Percentiles rank a stretch among this genome's conserved stretches.
Conservation (phyloP, 352 stramenopile genomes). For the Pythium apleroticum region DNA sequence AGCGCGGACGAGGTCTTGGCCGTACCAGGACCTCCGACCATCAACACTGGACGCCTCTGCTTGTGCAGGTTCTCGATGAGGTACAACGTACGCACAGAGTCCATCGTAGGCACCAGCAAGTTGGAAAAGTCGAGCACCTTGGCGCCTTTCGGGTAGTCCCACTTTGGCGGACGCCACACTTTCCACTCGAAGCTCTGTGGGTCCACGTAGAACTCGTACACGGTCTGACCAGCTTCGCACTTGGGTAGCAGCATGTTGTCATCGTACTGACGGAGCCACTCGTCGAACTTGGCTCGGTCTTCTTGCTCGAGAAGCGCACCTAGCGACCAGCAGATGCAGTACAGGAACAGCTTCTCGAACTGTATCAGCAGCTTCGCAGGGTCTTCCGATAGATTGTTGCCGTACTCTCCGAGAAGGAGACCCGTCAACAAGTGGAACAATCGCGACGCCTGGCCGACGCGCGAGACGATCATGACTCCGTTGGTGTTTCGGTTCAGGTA, state of each 20-base stretch:
- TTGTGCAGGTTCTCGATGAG: constrained; percentile 92
- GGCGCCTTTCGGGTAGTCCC: constrained; percentile 93
- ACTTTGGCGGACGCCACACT: constrained; percentile 93
- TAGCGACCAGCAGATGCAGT: constrained; percentile 96
- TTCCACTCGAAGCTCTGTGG: constrained; percentile 93
- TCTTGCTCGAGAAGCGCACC: constrained; percentile 96
- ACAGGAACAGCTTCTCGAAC: constrained; percentile 96
- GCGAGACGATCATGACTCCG: constrained; percentile 94
- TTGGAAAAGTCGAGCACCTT: constrained; percentile 97
- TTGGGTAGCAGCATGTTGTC: constrained; percentile 91
- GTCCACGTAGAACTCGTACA: constrained; percentile 95
- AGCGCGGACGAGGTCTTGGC: constrained; percentile 97
- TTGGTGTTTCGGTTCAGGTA: constrained; percentile 94
- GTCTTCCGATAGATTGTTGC: constrained; percentile 64
- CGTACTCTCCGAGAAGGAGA: constrained; percentile 86
- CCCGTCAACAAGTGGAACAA: constrained; percentile 90
- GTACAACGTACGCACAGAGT: constrained; percentile 96
- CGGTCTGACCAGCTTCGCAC: constrained; percentile 83
- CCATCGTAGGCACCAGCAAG: constrained; percentile 98
- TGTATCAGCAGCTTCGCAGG: constrained; percentile 68
- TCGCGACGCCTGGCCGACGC: constrained; percentile 81
- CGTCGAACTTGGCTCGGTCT: constrained; percentile 95
- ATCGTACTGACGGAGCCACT: constrained; percentile 94
- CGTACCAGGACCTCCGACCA: constrained; percentile 96
- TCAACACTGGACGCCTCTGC: constrained; percentile 93